Conservation (phyloP, 1,139 yeast genomes). For the Eremothecium gossypii region DNA sequence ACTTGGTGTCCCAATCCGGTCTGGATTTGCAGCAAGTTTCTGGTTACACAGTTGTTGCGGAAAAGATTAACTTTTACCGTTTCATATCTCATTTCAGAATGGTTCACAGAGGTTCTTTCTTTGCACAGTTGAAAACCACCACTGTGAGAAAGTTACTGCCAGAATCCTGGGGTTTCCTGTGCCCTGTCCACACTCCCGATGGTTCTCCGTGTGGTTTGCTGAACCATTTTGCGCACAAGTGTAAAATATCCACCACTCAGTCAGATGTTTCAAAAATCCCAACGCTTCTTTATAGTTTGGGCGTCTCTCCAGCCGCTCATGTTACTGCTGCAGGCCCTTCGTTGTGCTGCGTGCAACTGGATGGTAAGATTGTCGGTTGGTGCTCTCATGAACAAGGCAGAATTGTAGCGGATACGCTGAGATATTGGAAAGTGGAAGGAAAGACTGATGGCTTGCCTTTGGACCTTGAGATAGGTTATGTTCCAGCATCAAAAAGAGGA, state of each 20-base stretch:
- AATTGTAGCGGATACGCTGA: constrained; percentile 77
- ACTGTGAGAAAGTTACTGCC: constrained; percentile 94
- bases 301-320: constrained; percentile 67
- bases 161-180: constrained; percentile 97
- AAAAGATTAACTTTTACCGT: constrained; percentile 93
- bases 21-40: constrained; percentile 96
- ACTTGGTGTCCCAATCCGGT: constrained; percentile 92
- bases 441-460: constrained; percentile 60
- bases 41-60: constrained; percentile 98
- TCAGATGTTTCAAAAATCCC: constrained; percentile 71
- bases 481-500: constrained; percentile 90
- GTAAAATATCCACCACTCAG: constrained; percentile 72
- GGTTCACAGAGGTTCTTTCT: constrained; percentile 99
- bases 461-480: constrained; percentile 87
- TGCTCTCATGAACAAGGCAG: constrained; percentile 83
- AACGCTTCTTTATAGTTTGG: constrained; percentile 56
- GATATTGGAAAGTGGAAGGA: constrained; percentile 91
- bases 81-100: constrained; percentile 95
- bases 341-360: constrained; percentile 82
- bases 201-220: constrained; percentile 99
- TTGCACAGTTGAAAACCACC: constrained; percentile 95
- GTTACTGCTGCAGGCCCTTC: constrained; percentile 82
- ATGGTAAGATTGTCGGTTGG: constrained; percentile 92
- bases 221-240: constrained; percentile 93
- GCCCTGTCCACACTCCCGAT: constrained; percentile 99